phyloP scores from a whole-genome alignment of 1,284 basidiomycete species.

The Ustilago hordei region DNA sequence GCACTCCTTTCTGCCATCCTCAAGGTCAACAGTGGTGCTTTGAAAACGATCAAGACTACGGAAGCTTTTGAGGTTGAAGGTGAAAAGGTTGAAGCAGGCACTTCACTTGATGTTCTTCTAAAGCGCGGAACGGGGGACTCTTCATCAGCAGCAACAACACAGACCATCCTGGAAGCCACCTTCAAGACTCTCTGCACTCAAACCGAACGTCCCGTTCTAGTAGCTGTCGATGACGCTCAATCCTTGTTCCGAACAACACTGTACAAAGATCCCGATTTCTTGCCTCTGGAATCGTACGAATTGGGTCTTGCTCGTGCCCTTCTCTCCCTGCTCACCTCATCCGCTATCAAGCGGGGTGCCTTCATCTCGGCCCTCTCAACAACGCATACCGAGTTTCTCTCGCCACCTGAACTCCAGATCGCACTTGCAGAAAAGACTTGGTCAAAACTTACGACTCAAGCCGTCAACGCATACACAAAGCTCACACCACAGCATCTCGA shows the following conservation, averaged over 20 bases:
- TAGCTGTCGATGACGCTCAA: conserved; percentile 90
- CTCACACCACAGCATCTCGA: conserved; percentile 46
- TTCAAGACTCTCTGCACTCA: conserved; percentile 79
- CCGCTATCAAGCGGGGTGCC: conserved; percentile 32
- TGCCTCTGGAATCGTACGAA: conserved; percentile 80
- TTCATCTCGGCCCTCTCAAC: conserved; percentile 54
- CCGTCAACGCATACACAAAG: conserved; percentile 60
- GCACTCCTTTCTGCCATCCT: conserved; percentile 68
- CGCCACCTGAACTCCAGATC: conserved; percentile 46
- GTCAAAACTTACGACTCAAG: conserved; percentile 23
- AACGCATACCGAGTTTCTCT: conserved; percentile 50
- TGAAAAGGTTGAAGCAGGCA: conserved; percentile 24
- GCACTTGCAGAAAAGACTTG: conserved; percentile 40
- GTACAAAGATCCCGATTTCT: conserved; percentile 84
- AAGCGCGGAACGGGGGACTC: conserved; percentile 33
- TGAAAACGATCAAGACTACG: conserved; percentile 35
- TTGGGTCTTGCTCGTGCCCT: conserved; percentile 79
- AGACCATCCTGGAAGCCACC: conserved; percentile 77
- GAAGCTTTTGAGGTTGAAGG: conserved; percentile 41
- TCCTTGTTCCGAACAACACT: conserved; percentile 79
- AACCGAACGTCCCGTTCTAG: conserved; percentile 78
- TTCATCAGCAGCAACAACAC: conserved; percentile 56
- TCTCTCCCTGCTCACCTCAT: conserved; percentile 45
- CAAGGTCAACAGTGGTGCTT: conserved; percentile 65
- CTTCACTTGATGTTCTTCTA: conserved; percentile 47